Conservation (phyloP, 1,139 yeast genomes). For the Yamadazyma oceani region DNA sequence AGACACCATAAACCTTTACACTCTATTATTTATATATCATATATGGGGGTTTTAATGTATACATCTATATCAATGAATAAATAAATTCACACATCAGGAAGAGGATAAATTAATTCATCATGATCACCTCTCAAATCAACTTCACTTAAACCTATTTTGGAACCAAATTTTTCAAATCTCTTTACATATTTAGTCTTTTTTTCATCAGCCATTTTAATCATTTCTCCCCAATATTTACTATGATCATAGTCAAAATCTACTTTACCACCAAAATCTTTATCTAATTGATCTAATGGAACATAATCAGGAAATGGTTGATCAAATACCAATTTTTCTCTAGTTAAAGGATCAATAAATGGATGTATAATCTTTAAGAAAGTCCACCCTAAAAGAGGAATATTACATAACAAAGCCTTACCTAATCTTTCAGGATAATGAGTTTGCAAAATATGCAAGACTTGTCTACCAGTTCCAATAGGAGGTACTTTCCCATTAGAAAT, state of each 20-base stretch:
- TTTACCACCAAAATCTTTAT: conserved; percentile 46
- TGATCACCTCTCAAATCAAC: conserved; percentile 65
- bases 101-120: conserved; percentile 39
- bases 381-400: conserved; percentile 50
- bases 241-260: conserved; percentile 46
- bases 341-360: conserved; percentile 51
- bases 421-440: conserved; percentile 51
- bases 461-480: conserved; percentile 74
- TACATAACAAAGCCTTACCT: conserved; percentile 48
- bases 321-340: conserved; percentile 49
- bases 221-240: conserved; percentile 43
- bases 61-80: too few relatives aligned
- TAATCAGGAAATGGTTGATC: conserved; percentile 49
- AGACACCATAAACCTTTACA: too few relatives aligned
- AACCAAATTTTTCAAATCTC: conserved; percentile 42
- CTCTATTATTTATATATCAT: neutral
- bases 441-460: conserved; percentile 70
- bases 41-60: too few relatives aligned
- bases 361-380: conserved; percentile 47
- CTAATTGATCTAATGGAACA: conserved; percentile 47
- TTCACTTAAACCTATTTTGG: conserved; percentile 54
- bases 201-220: conserved; percentile 40
- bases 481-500: conserved; percentile 71
- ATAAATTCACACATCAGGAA: conserved; percentile 25
- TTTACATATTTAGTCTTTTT: conserved; percentile 36